These are phyloP conservation scores for Corynespora cassiicola DNA, from an alignment of 2,329 filamentous ascomycete species.

Conservation along the genomic window DNA sequence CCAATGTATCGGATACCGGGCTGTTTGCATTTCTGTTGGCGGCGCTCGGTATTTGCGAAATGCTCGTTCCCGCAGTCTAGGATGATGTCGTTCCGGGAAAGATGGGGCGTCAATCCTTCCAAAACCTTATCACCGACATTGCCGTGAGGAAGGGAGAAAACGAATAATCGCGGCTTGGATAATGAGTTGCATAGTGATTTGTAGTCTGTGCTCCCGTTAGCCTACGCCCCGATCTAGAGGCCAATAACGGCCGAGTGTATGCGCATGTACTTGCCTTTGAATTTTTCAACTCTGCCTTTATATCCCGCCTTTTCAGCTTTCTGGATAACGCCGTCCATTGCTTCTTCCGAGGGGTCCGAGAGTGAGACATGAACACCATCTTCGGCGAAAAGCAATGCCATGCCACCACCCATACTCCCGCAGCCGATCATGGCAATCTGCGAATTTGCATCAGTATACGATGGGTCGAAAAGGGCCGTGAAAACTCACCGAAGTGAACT, in stretches of 20 bases:
- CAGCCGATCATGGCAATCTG: slow-evolving; percentile 64
- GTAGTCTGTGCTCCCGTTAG: slow-evolving; percentile 55
- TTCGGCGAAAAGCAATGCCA: slow-evolving; percentile 66
- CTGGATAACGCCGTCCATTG: slow-evolving; percentile 53
- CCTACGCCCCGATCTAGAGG: background rate
- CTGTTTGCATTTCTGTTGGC: slow-evolving; percentile 63
- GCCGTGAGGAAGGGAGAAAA: slow-evolving; percentile 61
- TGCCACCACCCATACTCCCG: slow-evolving; percentile 67
- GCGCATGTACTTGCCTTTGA: slow-evolving; percentile 36
- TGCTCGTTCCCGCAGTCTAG: slow-evolving; percentile 74
- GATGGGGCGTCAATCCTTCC: slow-evolving; percentile 55
- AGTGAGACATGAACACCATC: slow-evolving; percentile 62
- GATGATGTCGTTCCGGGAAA: slow-evolving; percentile 69
- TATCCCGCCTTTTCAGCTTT: slow-evolving; percentile 50
- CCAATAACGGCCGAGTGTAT: too few relatives aligned
- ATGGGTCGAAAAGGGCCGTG: too few relatives aligned
- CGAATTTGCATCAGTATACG: background rate
- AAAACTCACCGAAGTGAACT: slow-evolving; percentile 33
- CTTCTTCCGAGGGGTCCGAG: slow-evolving; percentile 59
- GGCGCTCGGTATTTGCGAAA: slow-evolving; percentile 68
- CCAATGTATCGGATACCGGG: slow-evolving; percentile 71
- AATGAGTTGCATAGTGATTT: slow-evolving; percentile 58
- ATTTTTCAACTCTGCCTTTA: slow-evolving; percentile 46
- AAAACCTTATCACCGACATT: slow-evolving; percentile 56
- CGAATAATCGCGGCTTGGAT: slow-evolving; percentile 56